Evolutionary conservation across 805 yeast species (phyloP).

Genomic region (Monosporozyma yasuniensis): DNA sequence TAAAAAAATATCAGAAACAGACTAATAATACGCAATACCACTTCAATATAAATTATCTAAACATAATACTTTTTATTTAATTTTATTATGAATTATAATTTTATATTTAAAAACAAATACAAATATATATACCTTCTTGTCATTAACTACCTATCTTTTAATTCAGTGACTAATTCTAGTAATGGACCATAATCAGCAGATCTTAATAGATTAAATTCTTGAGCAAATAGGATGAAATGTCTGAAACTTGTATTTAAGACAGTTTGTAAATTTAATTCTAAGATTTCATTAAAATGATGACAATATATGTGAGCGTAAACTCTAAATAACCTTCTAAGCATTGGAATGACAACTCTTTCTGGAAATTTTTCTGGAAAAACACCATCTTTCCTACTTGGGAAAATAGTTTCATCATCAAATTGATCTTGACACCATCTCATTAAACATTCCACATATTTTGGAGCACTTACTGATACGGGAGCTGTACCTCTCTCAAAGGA

Average conservation of each 20-base stretch:
- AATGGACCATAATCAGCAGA: conserved; percentile 87
- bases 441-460: conserved; percentile 85
- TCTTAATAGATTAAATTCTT: conserved; percentile 70
- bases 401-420: conserved; percentile 80
- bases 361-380: conserved; percentile 84
- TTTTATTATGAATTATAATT: not conserved
- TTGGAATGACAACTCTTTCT: conserved; percentile 61
- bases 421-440: conserved; percentile 95
- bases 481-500: conserved; percentile 63
- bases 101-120: not conserved
- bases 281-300: conserved; percentile 92
- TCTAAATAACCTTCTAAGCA: conserved; percentile 83
- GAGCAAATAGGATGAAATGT: conserved; percentile 82
- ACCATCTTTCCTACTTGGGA: conserved; percentile 86
- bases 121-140: not conserved
- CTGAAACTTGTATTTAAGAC: conserved; percentile 90
- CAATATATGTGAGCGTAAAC: conserved; percentile 97
- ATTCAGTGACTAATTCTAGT: conserved; percentile 60
- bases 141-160: conserved; percentile 28
- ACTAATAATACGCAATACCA: too few relatives aligned
- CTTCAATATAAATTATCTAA: not conserved
- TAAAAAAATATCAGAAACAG: too few relatives aligned
- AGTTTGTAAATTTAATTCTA: conserved; percentile 85
- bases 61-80: not conserved
- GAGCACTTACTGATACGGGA: conserved; percentile 87